A percentile compares a stretch with the other conserved stretches of the same genome.
Conservation (phyloP, 352 stramenopile genomes). For the Saprolegnia parasitica region DNA sequence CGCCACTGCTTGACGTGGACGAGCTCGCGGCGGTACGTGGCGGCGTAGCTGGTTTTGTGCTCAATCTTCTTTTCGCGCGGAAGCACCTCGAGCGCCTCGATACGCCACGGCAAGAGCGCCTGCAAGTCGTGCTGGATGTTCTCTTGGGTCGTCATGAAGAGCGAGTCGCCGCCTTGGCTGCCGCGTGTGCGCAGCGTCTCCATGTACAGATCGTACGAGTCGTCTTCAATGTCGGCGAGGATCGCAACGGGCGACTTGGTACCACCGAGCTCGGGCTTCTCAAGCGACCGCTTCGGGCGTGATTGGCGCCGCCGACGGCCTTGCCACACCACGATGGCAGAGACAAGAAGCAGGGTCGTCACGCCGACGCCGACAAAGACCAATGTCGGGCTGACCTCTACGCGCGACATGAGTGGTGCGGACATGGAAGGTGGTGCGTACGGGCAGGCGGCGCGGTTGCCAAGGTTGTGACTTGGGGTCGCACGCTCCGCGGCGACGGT, state of each 20-base stretch:
- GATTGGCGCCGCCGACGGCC: not conserved
- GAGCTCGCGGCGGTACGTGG: not conserved
- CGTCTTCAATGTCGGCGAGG: slow-evolving; percentile 13
- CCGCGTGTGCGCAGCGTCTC: slow-evolving; percentile 3
- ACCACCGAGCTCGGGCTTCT: slow-evolving; percentile 7
- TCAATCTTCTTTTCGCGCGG: not conserved
- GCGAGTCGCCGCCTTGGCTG: not conserved
- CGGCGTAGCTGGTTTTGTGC: not conserved
- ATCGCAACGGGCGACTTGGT: slow-evolving; percentile 5
- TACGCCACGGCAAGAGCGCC: not conserved
- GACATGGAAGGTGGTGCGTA: too few relatives aligned
- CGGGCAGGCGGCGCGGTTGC: too few relatives aligned
- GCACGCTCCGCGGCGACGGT: too few relatives aligned
- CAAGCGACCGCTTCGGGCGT: not conserved
- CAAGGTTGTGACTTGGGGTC: too few relatives aligned
- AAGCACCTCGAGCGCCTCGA: not conserved
- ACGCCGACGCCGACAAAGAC: not conserved
- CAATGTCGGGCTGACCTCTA: not conserved
- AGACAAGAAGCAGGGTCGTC: not conserved
- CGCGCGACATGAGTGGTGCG: not conserved
- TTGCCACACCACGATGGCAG: not conserved
- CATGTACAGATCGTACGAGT: slow-evolving; percentile 2
- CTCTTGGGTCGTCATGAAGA: slow-evolving; percentile 11
- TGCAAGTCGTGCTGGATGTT: slow-evolving; percentile 12
- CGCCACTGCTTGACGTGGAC: slow-evolving; percentile 5